phyloP scores from a whole-genome alignment of 108 stramenopile genomes.

The Cafeteria roenbergensis region DNA sequence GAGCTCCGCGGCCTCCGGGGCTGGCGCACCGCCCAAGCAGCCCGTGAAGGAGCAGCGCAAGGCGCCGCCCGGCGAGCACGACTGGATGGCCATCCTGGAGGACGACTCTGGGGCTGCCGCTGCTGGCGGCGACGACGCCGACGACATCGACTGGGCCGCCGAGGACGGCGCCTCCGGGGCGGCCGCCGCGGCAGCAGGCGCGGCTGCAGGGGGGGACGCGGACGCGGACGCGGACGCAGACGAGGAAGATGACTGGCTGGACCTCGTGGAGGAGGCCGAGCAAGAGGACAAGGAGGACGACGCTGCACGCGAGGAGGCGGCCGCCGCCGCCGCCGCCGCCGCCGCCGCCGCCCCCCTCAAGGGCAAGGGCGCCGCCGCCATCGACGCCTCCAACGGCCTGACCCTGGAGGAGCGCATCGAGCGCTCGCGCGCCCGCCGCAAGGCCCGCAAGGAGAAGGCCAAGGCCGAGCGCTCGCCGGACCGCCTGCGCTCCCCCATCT shows the following conservation, averaged over 20 bases:
- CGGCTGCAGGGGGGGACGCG: not conserved
- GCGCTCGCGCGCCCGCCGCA: constrained; percentile 21
- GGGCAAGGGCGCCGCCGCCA: constrained; percentile 7
- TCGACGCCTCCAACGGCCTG: not conserved
- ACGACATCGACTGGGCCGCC: constrained; percentile 11
- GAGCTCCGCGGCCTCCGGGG: no score
- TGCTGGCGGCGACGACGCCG: not conserved
- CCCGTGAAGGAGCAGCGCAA: not conserved
- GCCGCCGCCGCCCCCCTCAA: not conserved
- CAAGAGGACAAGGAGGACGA: constrained; percentile 11
- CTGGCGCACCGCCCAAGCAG: no score
- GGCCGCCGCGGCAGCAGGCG: not conserved
- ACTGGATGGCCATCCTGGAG: not conserved
- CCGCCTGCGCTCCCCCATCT: constrained; percentile 84
- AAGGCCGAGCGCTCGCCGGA: constrained; percentile 67
- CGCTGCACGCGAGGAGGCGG: not conserved
- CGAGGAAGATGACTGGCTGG: not conserved
- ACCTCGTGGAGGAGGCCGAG: constrained; percentile 6
- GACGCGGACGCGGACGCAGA: constrained; percentile 10
- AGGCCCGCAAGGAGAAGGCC: constrained; percentile 57
- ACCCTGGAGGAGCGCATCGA: constrained; percentile 16
- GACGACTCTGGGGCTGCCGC: not conserved
- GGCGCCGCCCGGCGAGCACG: not conserved
- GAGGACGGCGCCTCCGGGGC: constrained; percentile 10
- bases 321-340: not conserved